These are phyloP conservation scores for Heterobasidion irregulare DNA, from an alignment of 1,284 basidiomycete genomes.

Conservation along the genomic window DNA sequence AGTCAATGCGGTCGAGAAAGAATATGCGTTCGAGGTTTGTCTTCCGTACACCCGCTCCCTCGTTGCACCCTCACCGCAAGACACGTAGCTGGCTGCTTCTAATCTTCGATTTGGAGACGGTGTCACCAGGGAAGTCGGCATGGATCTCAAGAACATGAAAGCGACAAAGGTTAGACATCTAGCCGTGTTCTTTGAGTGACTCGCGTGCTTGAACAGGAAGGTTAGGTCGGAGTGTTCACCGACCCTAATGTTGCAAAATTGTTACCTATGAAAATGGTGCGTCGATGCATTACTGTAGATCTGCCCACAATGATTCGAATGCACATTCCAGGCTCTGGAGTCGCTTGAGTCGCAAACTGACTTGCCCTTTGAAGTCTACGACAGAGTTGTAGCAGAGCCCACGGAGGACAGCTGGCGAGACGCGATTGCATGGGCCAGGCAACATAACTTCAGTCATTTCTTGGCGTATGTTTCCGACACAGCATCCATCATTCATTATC, in stretches of 20 bases:
- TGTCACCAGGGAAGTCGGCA: constrained; percentile 86
- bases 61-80: neutral
- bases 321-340: constrained; percentile 53
- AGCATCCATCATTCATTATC: too few relatives aligned
- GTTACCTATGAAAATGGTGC: constrained; percentile 73
- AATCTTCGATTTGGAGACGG: constrained; percentile 87
- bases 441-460: constrained; percentile 89
- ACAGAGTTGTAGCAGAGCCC: constrained; percentile 82
- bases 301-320: neutral
- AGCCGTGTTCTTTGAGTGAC: constrained; percentile 4
- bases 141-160: constrained; percentile 89
- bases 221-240: constrained; percentile 88
- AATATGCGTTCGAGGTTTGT: constrained; percentile 92
- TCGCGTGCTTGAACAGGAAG: constrained; percentile 5
- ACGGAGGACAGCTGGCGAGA: constrained; percentile 85
- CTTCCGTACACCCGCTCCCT: neutral
- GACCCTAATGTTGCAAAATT: constrained; percentile 82
- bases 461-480: constrained; percentile 58
- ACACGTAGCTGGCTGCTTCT: constrained; percentile 74
- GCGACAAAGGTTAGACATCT: constrained; percentile 55
- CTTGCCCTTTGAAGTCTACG: constrained; percentile 80
- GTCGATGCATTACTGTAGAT: constrained; percentile 15
- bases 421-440: constrained; percentile 84
- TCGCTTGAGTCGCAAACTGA: constrained; percentile 67
- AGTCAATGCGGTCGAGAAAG: constrained; percentile 69